Evolutionary conservation across 371 early-diverging fungal species (phyloP).

Genomic region (Mortierella sp.): DNA sequence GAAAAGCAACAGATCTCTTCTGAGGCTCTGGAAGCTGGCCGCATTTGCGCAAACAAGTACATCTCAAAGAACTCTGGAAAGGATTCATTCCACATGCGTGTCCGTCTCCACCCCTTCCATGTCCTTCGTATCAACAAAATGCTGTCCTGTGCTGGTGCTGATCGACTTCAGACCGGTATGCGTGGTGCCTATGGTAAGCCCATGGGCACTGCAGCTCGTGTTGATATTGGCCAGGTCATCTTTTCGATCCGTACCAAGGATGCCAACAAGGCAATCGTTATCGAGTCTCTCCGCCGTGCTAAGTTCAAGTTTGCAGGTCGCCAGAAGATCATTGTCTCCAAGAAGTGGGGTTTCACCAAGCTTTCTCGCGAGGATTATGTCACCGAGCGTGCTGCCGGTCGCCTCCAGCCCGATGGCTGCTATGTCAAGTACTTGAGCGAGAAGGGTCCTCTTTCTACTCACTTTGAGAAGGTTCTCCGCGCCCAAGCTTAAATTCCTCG

Average conservation of each 20-base stretch:
- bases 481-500: constrained; percentile 14
- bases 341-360: constrained; percentile 99
- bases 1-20: constrained; percentile 99
- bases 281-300: constrained; percentile 98
- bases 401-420: constrained; percentile 95
- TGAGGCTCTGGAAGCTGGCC: constrained; percentile 99
- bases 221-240: constrained; percentile 99
- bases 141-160: constrained; percentile 99
- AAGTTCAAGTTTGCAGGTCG: constrained; percentile 99
- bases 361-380: constrained; percentile 94
- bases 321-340: constrained; percentile 98
- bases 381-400: constrained; percentile 82
- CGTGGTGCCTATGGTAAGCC: constrained; percentile 99
- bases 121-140: constrained; percentile 99
- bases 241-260: constrained; percentile 99
- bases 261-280: constrained; percentile 92
- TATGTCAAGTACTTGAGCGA: constrained; percentile 96
- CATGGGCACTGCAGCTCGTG: constrained; percentile 98
- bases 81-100: constrained; percentile 99
- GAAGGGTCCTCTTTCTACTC: constrained; percentile 87
- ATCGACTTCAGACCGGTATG: constrained; percentile 99
- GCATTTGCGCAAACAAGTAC: constrained; percentile 99
- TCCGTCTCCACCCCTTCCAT: constrained; percentile 99
- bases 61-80: constrained; percentile 98
- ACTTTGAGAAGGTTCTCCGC: constrained; percentile 64